Evolutionary conservation across 129 eudicot species (phyloP).

Genomic region (Smallanthus sonchifolius): DNA sequence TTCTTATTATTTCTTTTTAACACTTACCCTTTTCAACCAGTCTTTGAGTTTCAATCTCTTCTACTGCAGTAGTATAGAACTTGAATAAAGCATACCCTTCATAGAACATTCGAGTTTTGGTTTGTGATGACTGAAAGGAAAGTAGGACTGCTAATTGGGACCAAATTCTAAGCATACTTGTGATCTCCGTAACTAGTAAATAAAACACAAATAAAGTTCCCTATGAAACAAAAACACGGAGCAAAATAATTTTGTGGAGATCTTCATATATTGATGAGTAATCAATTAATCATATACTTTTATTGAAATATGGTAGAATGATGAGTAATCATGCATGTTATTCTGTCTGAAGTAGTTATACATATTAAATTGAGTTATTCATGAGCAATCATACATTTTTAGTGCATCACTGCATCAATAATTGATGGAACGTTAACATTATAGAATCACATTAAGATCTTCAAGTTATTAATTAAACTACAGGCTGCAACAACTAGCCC

Average conservation of each 20-base stretch:
- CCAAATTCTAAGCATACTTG: slow-evolving; percentile 8
- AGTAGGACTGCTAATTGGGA: not conserved
- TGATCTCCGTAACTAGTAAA: not conserved
- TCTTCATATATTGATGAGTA: not conserved
- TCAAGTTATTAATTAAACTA: not conserved
- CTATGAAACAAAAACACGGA: slow-evolving; percentile 4
- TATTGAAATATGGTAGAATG: not conserved
- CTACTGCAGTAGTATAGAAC: not conserved
- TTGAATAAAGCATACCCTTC: not conserved
- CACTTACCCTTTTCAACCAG: not conserved
- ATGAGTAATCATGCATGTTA: slow-evolving; percentile 10
- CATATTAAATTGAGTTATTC: not conserved
- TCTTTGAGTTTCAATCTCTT: not conserved
- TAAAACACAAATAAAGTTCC: not conserved
- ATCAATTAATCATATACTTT: not conserved
- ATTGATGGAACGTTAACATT: not conserved
- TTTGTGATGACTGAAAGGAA: not conserved
- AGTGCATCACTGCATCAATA: slow-evolving; percentile 10
- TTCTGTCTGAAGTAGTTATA: not conserved
- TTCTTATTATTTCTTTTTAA: not conserved
- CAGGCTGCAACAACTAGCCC: not conserved
- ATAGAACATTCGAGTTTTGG: not conserved
- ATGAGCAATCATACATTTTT: not conserved
- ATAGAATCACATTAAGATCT: not conserved
- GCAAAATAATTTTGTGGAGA: not conserved